Evolutionary conservation across 2,329 filamentous ascomycete genomes (phyloP).

Genomic region (Trichothecium roseum): DNA sequence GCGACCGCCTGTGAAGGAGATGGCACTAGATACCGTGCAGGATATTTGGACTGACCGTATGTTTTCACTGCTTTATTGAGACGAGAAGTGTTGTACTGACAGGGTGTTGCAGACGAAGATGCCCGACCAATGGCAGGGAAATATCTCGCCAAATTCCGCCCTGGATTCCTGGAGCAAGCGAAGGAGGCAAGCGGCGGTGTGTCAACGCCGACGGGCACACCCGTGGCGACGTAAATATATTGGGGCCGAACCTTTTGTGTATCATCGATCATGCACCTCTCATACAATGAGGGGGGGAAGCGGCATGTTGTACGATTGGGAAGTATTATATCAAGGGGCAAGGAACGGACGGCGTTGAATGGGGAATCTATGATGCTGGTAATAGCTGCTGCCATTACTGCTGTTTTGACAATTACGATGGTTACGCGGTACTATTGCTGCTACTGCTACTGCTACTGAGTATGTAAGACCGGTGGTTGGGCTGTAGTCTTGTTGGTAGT

Average conservation of each 20-base stretch:
- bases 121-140: conserved; percentile 52
- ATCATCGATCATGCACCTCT: neutral
- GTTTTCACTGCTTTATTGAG: conserved; percentile 15
- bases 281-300: neutral
- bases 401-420: too few relatives aligned
- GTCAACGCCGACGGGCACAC: conserved; percentile 6
- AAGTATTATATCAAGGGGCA: neutral
- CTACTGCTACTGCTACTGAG: too few relatives aligned
- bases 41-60: conserved; percentile 58
- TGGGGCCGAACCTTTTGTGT: neutral
- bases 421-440: too few relatives aligned
- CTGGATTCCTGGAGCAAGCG: conserved; percentile 32
- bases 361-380: neutral
- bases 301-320: neutral
- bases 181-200: conserved; percentile 11
- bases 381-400: neutral
- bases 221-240: conserved; percentile 14
- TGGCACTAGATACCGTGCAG: conserved; percentile 54
- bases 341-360: neutral
- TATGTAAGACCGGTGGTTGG: too few relatives aligned
- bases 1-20: conserved; percentile 52
- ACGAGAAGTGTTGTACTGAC: conserved; percentile 1
- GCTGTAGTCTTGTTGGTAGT: too few relatives aligned
- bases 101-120: conserved; percentile 42
- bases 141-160: conserved; percentile 51